These are phyloP conservation scores for Oemleria cerasiformis DNA, from an alignment of 306 rosid species.

Conservation along the genomic window DNA sequence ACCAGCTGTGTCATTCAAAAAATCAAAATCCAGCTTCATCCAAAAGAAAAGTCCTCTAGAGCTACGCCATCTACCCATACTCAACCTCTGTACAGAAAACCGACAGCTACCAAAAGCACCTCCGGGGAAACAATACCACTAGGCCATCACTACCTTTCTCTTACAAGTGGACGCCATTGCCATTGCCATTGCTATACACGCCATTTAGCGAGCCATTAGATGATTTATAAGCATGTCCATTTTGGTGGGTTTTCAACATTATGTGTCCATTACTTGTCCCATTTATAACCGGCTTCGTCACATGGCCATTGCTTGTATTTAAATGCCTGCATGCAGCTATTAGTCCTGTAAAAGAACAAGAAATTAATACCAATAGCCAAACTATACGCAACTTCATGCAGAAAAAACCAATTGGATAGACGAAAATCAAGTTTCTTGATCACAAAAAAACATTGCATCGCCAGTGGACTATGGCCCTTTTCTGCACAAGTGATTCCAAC, in stretches of 20 bases:
- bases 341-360: constrained; percentile 48
- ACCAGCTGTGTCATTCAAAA: constrained; percentile 64
- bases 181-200: constrained; percentile 58
- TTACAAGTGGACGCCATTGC: constrained; percentile 55
- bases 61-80: constrained; percentile 63
- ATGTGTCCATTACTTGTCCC: constrained; percentile 49
- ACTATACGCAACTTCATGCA: not conserved
- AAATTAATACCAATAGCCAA: not conserved
- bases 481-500: not conserved
- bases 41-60: constrained; percentile 39
- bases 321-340: constrained; percentile 54
- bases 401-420: not conserved
- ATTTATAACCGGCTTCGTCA: constrained; percentile 26
- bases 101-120: constrained; percentile 47
- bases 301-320: constrained; percentile 37
- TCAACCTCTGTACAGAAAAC: constrained; percentile 71
- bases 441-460: not conserved
- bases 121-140: constrained; percentile 25
- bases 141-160: constrained; percentile 29
- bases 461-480: not conserved
- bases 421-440: not conserved
- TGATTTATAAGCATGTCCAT: constrained; percentile 47
- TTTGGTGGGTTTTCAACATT: constrained; percentile 39
- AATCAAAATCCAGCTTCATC: constrained; percentile 41
- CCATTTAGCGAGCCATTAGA: constrained; percentile 59